A percentile compares a stretch with the other conserved stretches of the same genome.
phyloP scores from a whole-genome alignment of 352 stramenopile genomes.

The Pythium brassicae region DNA sequence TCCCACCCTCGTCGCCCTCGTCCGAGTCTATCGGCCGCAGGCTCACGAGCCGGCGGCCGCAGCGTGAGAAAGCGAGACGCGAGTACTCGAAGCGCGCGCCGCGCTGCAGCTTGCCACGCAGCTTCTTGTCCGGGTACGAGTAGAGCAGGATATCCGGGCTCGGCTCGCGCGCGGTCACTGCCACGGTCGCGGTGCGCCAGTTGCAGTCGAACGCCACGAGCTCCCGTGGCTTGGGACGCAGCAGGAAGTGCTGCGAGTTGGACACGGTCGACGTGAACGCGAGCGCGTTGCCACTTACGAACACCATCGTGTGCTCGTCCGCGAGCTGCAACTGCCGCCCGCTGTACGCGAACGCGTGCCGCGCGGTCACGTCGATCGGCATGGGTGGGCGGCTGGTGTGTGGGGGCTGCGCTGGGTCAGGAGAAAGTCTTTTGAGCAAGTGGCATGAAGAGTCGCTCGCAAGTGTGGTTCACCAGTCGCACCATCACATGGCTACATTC shows the following conservation, averaged over 20 bases:
- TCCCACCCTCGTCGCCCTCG: conserved; percentile 6
- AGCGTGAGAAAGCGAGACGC: conserved; percentile 63
- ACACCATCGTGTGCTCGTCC: conserved; percentile 66
- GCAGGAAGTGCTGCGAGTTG: conserved; percentile 59
- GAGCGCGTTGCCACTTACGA: conserved; percentile 54
- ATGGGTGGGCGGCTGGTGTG: conserved; percentile 10
- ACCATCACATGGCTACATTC: no score
- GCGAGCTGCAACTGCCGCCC: conserved; percentile 50
- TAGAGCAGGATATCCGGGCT: conserved; percentile 57
- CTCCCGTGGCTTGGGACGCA: conserved; percentile 42
- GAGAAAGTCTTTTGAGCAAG: no score
- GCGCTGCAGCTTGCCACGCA: conserved; percentile 40
- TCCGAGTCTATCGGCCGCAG: conserved; percentile 25
- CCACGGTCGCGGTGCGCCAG: conserved; percentile 49
- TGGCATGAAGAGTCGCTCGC: no score
- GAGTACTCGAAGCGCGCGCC: conserved; percentile 55
- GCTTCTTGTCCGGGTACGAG: conserved; percentile 77
- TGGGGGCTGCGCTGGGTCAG: background rate
- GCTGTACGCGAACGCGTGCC: conserved; percentile 65
- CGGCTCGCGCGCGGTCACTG: conserved; percentile 46
- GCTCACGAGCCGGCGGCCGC: conserved; percentile 50
- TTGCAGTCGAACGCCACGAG: conserved; percentile 67
- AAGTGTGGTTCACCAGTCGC: no score
- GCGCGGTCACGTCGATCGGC: conserved; percentile 52
- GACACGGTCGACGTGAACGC: conserved; percentile 65